Conservation (phyloP, 257 asterid genomes). For the Scutellaria minor region DNA sequence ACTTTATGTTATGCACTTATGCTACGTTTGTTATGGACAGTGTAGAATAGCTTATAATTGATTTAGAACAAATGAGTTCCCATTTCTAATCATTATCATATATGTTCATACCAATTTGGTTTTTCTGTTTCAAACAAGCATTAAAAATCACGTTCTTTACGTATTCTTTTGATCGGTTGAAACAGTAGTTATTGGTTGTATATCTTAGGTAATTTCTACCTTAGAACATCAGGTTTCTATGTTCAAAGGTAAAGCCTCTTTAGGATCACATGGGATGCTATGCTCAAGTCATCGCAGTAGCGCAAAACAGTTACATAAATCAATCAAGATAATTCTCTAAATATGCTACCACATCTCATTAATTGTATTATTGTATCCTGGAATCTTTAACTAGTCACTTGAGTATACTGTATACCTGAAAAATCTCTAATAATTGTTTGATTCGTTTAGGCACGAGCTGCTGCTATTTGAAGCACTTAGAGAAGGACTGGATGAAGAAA, state of each 20-base stretch:
- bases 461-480: constrained; percentile 82
- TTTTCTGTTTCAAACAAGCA: not conserved
- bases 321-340: not conserved
- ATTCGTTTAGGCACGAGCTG: constrained; percentile 63
- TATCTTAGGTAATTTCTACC: not conserved
- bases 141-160: not conserved
- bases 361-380: not conserved
- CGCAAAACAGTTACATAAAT: not conserved
- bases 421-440: constrained; percentile 4
- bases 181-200: not conserved
- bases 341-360: constrained; percentile 5
- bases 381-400: constrained; percentile 6
- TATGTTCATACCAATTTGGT: not conserved
- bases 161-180: not conserved
- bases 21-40: not conserved
- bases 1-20: not conserved
- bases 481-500: constrained; percentile 89
- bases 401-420: not conserved
- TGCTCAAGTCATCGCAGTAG: not conserved
- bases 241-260: not conserved
- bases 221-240: constrained; percentile 5
- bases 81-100: not conserved
- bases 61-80: not conserved
- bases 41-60: not conserved
- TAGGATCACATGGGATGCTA: not conserved